Evolutionary conservation across 805 yeast genomes (phyloP), one percentile per base, ranked within the genome.

Genomic region (Alloascoidea africana): DNA sequence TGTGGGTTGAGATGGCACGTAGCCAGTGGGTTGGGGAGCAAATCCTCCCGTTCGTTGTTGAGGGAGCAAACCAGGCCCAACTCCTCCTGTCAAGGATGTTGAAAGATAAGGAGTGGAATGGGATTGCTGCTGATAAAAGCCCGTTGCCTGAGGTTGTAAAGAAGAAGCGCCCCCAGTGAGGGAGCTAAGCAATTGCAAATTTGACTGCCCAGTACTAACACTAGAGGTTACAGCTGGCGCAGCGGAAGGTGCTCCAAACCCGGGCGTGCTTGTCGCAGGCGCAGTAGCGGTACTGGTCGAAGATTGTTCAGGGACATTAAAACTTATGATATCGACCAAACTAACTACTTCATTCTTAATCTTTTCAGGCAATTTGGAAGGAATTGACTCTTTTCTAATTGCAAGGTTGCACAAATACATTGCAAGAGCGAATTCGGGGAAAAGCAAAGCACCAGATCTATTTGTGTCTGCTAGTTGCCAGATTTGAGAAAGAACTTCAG

Each of bases 351-450:
- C 96, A 51, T 80, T 82, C 51, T 66, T 65, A 60, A 85, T 73
- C 43, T 70, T 75, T 15, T 69, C 68, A 18, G 94, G 95, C 46
- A 89, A 59, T 32, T 63, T 66, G 33, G 62, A 63, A 2, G 97
- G 96, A 42, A 87, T 63, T 5, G 76, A 62, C 46, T 82, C 86
- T 27, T 95, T 94, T 47, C 72, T 74, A 46, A 83, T 65, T 0
- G 79, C 80, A 50, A 73, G 58, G 47, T 82, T 80, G 53, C 94
- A 86, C 47, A 89, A 65, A 55, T 86, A 89, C 65, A 89, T 74
- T 14, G 95, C 86, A 45, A 89, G 64, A 13, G 94, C 94, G 64
- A 89, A 89, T 56, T 89, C 96, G 2, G 97, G 97, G 53, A 87
- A 89, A 47, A 89, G 59, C 42, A 89, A 68, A 39, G 74, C 68